Base-by-base conservation (phyloP, 345 rosid genomes). In the Capsella bursapastoris region DNA sequence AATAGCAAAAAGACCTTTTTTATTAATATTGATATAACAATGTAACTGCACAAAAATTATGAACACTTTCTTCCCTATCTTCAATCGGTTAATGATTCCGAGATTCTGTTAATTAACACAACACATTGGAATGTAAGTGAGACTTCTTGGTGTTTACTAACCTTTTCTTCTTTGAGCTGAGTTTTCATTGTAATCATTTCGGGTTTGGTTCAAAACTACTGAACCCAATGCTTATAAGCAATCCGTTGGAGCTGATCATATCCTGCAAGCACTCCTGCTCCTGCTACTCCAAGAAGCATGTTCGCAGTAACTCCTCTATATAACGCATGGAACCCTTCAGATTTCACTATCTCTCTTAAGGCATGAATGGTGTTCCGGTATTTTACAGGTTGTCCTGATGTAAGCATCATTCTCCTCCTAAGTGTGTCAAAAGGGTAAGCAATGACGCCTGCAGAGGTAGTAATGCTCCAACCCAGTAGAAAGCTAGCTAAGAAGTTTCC, bases 381-480 rank as follows among this genome's bases (percentile, higher is more conserved):
- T 83, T 90, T 95, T 7, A 66, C 53, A 11, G 91, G 83, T 45
- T 88, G 88, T 66, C 98, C 98, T 27, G 98, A 92, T 40, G 97
- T 95, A 73, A 92, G 88, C 98, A 92, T 92, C 97, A 95, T 92
- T 82, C 96, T 88, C 77, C 98, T 83, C 37, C 97, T 82, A 65
- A 95, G 14, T 0, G 97, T 92, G 77, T 95, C 97, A 32, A 95
- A 90, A 49, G 99, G 98, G 49, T 95, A 95, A 16, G 98, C 98
- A 68, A 92, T 92, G 47, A 90, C 75, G 28, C 97, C 94, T 1
- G 98, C 91, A 71, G 90, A 73, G 3, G 91, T 86, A 67, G 96
- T 92, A 65, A 92, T 84, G 78, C 97, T 86, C 99, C 99, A 92
- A 70, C 98, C 96, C 79, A 92, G 78, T 52, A 92, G 62, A 83